Percentiles rank a stretch among this genome's conserved stretches.
Conservation (phyloP, 2,329 filamentous ascomycete species). For the Capronia americana region DNA sequence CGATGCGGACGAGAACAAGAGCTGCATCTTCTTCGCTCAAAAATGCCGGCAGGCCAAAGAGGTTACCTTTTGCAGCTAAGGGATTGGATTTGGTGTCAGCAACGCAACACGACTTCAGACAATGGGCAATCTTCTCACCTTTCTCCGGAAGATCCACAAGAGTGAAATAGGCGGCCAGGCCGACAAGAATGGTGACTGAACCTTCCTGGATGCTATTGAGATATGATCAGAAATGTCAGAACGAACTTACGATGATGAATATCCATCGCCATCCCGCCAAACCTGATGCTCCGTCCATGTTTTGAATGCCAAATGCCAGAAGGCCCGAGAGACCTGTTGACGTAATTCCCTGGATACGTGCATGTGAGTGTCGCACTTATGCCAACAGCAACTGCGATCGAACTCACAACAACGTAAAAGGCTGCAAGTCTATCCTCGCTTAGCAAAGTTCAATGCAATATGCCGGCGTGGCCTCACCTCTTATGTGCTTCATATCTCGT, state of each 20-base stretch:
- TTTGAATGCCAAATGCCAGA: constrained; percentile 63
- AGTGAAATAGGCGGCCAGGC: constrained; percentile 61
- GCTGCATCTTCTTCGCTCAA: constrained; percentile 23
- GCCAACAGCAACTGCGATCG: not conserved
- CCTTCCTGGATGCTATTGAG: constrained; percentile 49
- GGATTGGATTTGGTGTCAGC: not conserved
- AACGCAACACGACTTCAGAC: constrained; percentile 51
- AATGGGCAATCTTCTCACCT: constrained; percentile 67
- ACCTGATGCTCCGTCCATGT: constrained; percentile 62
- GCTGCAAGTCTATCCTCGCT: constrained; percentile 17
- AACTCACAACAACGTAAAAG: constrained; percentile 41
- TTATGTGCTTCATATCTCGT: constrained; percentile 46
- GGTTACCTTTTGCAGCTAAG: constrained; percentile 2
- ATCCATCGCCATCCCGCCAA: constrained; percentile 67
- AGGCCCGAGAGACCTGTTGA: constrained; percentile 64
- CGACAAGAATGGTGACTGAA: constrained; percentile 57
- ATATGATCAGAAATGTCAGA: constrained; percentile 47
- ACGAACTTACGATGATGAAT: constrained; percentile 50
- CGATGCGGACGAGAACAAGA: constrained; percentile 52
- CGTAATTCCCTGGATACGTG: constrained; percentile 32
- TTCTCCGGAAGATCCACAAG: constrained; percentile 76
- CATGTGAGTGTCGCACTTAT: constrained; percentile 41
- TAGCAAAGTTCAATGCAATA: constrained; percentile 24
- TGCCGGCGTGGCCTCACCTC: constrained; percentile 38
- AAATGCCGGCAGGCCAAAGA: constrained; percentile 20